A percentile compares a stretch with the other conserved stretches of the same genome.
Evolutionary conservation across 441 rosid genomes (phyloP).

Genomic region (Croton laevigatus): DNA sequence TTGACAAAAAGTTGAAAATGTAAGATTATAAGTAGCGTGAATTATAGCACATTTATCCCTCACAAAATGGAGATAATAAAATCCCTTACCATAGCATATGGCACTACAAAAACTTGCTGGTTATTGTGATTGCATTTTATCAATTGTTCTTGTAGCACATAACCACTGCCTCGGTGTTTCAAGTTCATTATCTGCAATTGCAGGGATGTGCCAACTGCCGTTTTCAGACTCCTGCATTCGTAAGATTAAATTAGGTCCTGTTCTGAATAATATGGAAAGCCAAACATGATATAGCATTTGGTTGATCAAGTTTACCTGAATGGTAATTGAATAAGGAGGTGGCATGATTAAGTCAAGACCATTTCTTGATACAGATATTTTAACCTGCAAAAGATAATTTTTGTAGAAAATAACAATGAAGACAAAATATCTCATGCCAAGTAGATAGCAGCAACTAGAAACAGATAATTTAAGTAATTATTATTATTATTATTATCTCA

Average conservation of each 20-base stretch:
- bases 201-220: conserved; percentile 90
- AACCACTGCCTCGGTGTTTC: conserved; percentile 76
- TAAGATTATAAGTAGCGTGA: no score
- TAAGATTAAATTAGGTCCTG: neutral
- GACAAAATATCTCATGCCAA: neutral
- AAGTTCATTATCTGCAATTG: conserved; percentile 53
- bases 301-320: conserved; percentile 54
- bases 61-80: neutral
- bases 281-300: neutral
- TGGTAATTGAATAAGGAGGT: conserved; percentile 85
- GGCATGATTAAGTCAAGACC: conserved; percentile 63
- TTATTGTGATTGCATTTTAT: conserved; percentile 1
- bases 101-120: neutral
- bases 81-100: neutral
- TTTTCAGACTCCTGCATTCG: conserved; percentile 72
- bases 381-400: neutral
- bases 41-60: no score
- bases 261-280: neutral
- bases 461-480: no score
- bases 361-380: neutral
- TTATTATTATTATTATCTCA: neutral
- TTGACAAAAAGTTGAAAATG: no score
- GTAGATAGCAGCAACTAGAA: neutral
- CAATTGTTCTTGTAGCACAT: conserved; percentile 51
- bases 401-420: no score